These are phyloP conservation scores for Petrea volubilis DNA, from an alignment of 257 asterid species.

Conservation along the genomic window DNA sequence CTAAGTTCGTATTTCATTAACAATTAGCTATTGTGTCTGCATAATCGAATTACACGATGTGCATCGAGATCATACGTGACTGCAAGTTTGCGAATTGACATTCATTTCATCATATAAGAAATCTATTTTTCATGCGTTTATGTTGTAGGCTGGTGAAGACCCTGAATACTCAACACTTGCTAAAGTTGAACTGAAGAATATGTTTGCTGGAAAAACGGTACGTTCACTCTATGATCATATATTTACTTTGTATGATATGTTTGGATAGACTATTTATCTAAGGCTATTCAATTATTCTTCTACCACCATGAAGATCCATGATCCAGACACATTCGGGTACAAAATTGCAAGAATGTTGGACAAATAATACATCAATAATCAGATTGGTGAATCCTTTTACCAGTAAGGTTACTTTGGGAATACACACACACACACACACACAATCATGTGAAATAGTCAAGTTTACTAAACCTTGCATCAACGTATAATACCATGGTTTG, in stretches of 20 bases:
- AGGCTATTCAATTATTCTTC: no score
- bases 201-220: constrained; percentile 72
- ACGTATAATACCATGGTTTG: no score
- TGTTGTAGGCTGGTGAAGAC: constrained; percentile 78
- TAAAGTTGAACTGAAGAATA: constrained; percentile 64
- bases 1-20: not conserved
- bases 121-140: not conserved
- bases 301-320: no score
- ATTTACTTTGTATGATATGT: no score
- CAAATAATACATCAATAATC: no score
- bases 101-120: not conserved
- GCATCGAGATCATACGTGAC: not conserved
- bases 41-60: not conserved
- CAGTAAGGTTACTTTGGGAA: no score
- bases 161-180: constrained; percentile 57
- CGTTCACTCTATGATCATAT: not conserved
- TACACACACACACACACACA: no score
- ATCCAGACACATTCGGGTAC: no score
- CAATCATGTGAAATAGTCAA: no score
- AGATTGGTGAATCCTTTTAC: no score
- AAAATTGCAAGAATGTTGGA: not conserved
- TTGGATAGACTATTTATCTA: no score
- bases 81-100: not conserved
- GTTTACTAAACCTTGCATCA: no score
- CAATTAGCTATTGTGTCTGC: not conserved